Percentiles rank a stretch among this genome's conserved stretches.
These are phyloP conservation scores for Aspergillus tubingensis DNA, from an alignment of 2,329 filamentous ascomycete species.

Conservation along the genomic window DNA sequence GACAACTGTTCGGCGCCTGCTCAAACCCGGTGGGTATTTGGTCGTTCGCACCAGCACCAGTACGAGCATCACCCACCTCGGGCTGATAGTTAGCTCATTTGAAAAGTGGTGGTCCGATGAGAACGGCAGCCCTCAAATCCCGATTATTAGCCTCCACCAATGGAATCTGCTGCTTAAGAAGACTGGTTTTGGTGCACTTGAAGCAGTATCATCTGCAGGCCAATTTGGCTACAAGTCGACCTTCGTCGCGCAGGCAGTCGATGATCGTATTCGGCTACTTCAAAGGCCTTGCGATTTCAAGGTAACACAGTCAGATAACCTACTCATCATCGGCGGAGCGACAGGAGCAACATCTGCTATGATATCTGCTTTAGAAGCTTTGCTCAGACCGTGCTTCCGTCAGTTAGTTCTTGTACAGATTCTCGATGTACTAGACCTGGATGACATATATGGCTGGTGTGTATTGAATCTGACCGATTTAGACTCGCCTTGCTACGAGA, in stretches of 20 bases:
- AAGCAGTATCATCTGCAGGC: background rate
- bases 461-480: conserved; percentile 1
- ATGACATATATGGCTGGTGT: background rate
- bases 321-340: background rate
- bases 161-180: conserved; percentile 3
- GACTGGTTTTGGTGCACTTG: conserved; percentile 4
- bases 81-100: background rate
- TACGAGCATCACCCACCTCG: background rate
- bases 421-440: background rate
- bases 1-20: conserved; percentile 20
- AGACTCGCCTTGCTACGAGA: background rate
- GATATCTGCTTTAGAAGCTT: background rate
- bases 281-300: background rate
- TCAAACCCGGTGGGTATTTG: conserved; percentile 42
- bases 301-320: background rate
- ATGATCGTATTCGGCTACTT: background rate
- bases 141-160: background rate
- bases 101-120: background rate
- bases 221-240: background rate
- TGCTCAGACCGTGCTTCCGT: background rate
- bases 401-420: background rate
- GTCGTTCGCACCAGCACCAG: background rate
- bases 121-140: background rate
- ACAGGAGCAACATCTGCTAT: background rate
- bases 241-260: conserved; percentile 8